Base-by-base conservation (phyloP, 2,329 filamentous ascomycete species). In the Microascus cirrosus region DNA sequence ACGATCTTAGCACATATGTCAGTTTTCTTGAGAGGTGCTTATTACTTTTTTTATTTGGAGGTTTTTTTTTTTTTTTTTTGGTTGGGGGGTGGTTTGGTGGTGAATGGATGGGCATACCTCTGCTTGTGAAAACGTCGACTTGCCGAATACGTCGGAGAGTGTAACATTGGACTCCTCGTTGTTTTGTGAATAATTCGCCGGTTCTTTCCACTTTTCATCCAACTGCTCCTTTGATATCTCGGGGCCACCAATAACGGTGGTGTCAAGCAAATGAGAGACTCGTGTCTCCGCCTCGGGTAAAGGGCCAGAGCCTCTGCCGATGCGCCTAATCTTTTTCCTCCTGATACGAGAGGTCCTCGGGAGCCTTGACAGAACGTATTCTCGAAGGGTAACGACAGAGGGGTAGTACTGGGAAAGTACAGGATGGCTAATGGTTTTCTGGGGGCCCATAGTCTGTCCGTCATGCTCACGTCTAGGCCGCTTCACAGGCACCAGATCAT, bases 371-470 rank as follows among this genome's bases (percentile, higher is more conserved):
- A 92, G 73, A 45, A 92, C 73, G 72, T 90, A 89, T 59, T 86
- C 77, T 64, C 90, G 84, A 59, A 96, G 74, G 0, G 84, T 84
- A 58, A 82, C 69, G 13, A 91, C 79, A 53, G 77, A 71, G 8
- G 78, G 71, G 70, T 91, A 95, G 71, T 86, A 88, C 61, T 80
- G 79, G 53, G 77, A 77, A 59, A 95, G 76, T 36, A 94, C 78
- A 57, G 83, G 81, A 66, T 90, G 85, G 64, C 64, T 72, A 54
- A 71, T n/a, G 22, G 48, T 7, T 36, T 11, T 12, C 28, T 18
- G 36, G 22, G 1, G 13, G 6, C 34, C 11, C n/a, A n/a, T 55
- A n/a, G 32, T 22, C 8, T 50, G 45, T 22, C 22, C 22, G n/a
- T 50, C 22, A 20, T n/a, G 20, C 2, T 24, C 45, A 24, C 45